These are phyloP conservation scores for Gossypium gossypioides DNA, from an alignment of 441 rosid species.

Conservation along the genomic window DNA sequence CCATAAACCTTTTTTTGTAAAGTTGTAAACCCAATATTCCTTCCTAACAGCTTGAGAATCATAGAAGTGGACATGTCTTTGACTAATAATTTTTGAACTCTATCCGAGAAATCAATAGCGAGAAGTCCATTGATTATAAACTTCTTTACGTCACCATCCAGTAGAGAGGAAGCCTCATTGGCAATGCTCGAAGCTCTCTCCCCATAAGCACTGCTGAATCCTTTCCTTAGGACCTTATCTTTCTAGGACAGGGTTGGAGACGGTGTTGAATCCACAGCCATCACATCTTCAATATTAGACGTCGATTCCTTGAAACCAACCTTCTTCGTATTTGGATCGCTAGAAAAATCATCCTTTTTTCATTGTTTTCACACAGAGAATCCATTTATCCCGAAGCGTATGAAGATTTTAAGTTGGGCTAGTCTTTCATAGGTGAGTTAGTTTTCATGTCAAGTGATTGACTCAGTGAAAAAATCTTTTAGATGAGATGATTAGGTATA, in stretches of 20 bases:
- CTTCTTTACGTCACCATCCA: background rate
- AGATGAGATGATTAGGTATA: background rate
- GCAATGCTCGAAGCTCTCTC: background rate
- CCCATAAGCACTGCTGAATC: background rate
- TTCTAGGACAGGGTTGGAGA: background rate
- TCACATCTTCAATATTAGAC: background rate
- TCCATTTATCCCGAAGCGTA: background rate
- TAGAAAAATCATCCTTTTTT: background rate
- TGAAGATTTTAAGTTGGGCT: background rate
- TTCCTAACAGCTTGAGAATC: background rate
- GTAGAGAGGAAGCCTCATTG: background rate
- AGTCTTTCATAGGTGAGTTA: background rate
- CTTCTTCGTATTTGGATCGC: background rate
- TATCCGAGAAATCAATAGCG: background rate
- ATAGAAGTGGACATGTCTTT: background rate
- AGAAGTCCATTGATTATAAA: background rate
- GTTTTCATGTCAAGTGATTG: background rate
- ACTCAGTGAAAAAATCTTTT: background rate
- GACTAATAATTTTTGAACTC: background rate
- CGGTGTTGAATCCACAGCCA: background rate
- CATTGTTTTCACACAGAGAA: background rate
- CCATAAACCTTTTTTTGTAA: background rate
- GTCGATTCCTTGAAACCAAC: background rate
- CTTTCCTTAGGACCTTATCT: background rate
- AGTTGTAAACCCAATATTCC: background rate